A percentile compares a stretch with the other conserved stretches of the same genome.
These are phyloP conservation scores for Parietichytrium sp. DNA, from an alignment of 108 stramenopile species.

Conservation along the genomic window DNA sequence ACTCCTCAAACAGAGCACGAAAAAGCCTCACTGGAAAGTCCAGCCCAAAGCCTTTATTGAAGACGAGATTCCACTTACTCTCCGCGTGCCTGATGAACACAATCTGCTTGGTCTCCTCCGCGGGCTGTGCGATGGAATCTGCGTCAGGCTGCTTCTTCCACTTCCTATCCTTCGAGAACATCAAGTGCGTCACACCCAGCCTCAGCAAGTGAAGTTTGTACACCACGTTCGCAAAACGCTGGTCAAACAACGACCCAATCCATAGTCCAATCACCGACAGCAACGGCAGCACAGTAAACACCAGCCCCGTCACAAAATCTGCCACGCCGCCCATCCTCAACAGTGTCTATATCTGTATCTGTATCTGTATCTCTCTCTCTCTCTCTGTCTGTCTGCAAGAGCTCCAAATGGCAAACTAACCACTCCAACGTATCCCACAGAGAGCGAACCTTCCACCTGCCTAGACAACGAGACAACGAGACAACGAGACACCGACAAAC, in stretches of 20 bases:
- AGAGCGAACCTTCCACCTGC: too few species aligned
- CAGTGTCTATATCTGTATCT: too few species aligned
- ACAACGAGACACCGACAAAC: too few species aligned
- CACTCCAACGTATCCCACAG: too few species aligned
- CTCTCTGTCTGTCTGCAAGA: too few species aligned
- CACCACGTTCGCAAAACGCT: conserved; percentile 16
- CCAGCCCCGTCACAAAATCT: background rate
- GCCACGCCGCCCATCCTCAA: too few species aligned
- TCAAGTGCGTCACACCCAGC: conserved; percentile 8
- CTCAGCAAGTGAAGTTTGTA: conserved; percentile 35
- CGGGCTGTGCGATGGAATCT: background rate
- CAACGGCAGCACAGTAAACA: conserved; percentile 31
- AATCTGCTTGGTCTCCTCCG: conserved; percentile 37
- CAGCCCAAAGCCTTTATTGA: conserved; percentile 27
- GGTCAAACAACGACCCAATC: conserved; percentile 16
- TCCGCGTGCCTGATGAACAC: conserved; percentile 47
- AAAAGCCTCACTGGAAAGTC: background rate
- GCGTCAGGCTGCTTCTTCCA: conserved; percentile 13
- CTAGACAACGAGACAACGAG: too few species aligned
- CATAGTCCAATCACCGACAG: conserved; percentile 29
- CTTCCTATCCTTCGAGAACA: conserved; percentile 23
- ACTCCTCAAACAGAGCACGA: conserved; percentile 23
- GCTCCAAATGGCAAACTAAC: too few species aligned
- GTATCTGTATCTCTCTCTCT: too few species aligned
- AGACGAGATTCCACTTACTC: conserved; percentile 44